Evolutionary conservation across 129 eudicot species (phyloP), one percentile per base, ranked within the genome.

Genomic region (Logfia minima): DNA sequence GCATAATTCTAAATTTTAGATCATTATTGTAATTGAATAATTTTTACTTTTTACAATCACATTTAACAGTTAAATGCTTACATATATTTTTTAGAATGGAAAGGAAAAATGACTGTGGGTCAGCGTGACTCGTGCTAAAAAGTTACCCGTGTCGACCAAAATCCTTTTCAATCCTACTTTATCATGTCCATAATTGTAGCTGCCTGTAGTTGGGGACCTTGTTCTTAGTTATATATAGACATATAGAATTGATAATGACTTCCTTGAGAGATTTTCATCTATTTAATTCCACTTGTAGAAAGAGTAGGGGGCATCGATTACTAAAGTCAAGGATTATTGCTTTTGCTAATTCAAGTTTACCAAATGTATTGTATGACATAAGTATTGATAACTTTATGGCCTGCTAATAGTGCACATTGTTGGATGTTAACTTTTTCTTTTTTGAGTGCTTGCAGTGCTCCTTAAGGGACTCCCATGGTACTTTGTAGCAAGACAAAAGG

Each of bases 301-400:
- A 77, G 84, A 18, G 59, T 65, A 66, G 83, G 64, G 70, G 80
- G 34, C 66, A 43, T 63, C 71, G 69, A 67, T 68, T 72, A 72
- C 70, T 64, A 55, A 64, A 52, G 31, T 67, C 6, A 23, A 51
- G 53, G 55, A 26, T 63, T 59, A 58, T 67, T 77, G 64, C 77
- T 80, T 76, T 76, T 72, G 64, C 62, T 76, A 68, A 48, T 84
- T 85, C 17, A 84, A 71, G 69, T 59, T 51, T 72, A 80, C 85
- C 82, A 71, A 32, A 75, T 71, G 60, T 29, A 35, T 75, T 78
- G 45, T 48, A 41, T 71, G 28, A 32, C 63, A 58, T 53, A 48
- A 76, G 37, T 77, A 21, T 9, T 72, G 51, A 65, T 0, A 60
- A 60, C 74, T 73, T 84, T 67, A 64, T 75, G 68, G 77, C 64